A percentile compares a stretch with the other conserved stretches of the same genome.
Evolutionary conservation across 2,329 filamentous ascomycete species (phyloP).

Genomic region (Cytospora schulzeri): DNA sequence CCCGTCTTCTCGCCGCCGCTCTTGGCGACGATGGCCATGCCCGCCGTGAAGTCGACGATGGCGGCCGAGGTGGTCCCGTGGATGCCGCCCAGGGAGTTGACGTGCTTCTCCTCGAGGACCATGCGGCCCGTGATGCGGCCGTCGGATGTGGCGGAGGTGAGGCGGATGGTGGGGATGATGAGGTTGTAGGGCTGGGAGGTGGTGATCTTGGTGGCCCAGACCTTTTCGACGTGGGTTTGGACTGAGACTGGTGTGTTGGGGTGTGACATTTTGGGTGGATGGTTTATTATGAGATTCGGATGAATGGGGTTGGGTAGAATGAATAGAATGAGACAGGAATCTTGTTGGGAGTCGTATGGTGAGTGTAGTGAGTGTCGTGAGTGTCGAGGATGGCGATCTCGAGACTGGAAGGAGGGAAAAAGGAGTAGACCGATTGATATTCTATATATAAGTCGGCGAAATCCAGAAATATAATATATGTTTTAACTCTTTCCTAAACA

Average conservation of each 20-base stretch:
- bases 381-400: too few relatives aligned
- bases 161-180: slow-evolving; percentile 49
- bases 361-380: too few relatives aligned
- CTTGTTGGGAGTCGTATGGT: too few relatives aligned
- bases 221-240: slow-evolving; percentile 34
- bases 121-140: slow-evolving; percentile 54
- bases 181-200: slow-evolving; percentile 58
- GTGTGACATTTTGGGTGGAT: slow-evolving; percentile 13
- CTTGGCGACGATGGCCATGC: slow-evolving; percentile 69
- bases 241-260: slow-evolving; percentile 22
- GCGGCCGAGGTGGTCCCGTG: slow-evolving; percentile 74
- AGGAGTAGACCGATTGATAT: too few relatives aligned
- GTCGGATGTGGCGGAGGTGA: slow-evolving; percentile 44
- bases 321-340: too few relatives aligned
- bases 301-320: not conserved
- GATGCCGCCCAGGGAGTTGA: slow-evolving; percentile 68
- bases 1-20: slow-evolving; percentile 65
- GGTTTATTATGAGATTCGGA: not conserved
- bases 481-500: too few relatives aligned
- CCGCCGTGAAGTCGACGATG: slow-evolving; percentile 73
- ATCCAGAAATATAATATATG: too few relatives aligned
- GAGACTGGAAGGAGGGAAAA: too few relatives aligned
- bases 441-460: too few relatives aligned
- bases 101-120: slow-evolving; percentile 54
- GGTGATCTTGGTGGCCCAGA: slow-evolving; percentile 42